phyloP scores from a whole-genome alignment of 2,329 filamentous ascomycete species.

The Colletotrichum graminicola region DNA sequence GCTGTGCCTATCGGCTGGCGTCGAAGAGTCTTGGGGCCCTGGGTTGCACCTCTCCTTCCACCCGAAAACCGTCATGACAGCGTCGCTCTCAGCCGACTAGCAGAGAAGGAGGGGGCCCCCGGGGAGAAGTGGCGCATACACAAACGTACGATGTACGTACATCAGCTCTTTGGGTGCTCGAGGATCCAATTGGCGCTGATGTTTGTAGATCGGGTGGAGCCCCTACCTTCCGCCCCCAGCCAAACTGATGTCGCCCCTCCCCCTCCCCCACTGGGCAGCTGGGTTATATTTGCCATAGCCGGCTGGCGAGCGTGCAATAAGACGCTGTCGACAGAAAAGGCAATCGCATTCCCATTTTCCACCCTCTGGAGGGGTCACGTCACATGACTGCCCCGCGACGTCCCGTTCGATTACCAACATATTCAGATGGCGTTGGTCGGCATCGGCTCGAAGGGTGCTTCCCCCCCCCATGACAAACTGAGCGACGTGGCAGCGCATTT shows the following conservation, averaged over 20 bases:
- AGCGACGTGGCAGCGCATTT: conserved; percentile 40
- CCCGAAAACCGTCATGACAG: conserved; percentile 22
- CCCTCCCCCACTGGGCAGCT: background rate
- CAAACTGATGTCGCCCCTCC: background rate
- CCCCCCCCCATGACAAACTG: conserved; percentile 10
- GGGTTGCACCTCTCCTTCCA: conserved; percentile 4
- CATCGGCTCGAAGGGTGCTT: background rate
- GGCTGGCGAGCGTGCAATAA: conserved; percentile 8
- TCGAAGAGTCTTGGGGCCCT: conserved; percentile 23
- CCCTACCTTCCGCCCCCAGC: conserved; percentile 14
- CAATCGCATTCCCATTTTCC: conserved; percentile 19
- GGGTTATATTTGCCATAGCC: background rate
- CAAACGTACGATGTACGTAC: too few species aligned
- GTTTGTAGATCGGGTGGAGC: conserved; percentile 30
- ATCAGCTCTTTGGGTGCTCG: background rate
- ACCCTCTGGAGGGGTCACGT: conserved; percentile 17
- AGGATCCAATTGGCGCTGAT: conserved; percentile 25
- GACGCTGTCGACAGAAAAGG: conserved; percentile 1
- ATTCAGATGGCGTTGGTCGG: conserved; percentile 7
- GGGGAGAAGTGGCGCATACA: conserved; percentile 8
- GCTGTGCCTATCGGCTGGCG: conserved; percentile 18
- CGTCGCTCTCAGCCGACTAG: conserved; percentile 31
- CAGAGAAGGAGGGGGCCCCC: background rate
- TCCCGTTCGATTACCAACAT: conserved; percentile 26
- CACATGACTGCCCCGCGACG: conserved; percentile 42